Percentiles rank a stretch among this genome's conserved stretches.
Evolutionary conservation across 257 asterid species (phyloP).

Genomic region (Phtheirospermum japonicum): DNA sequence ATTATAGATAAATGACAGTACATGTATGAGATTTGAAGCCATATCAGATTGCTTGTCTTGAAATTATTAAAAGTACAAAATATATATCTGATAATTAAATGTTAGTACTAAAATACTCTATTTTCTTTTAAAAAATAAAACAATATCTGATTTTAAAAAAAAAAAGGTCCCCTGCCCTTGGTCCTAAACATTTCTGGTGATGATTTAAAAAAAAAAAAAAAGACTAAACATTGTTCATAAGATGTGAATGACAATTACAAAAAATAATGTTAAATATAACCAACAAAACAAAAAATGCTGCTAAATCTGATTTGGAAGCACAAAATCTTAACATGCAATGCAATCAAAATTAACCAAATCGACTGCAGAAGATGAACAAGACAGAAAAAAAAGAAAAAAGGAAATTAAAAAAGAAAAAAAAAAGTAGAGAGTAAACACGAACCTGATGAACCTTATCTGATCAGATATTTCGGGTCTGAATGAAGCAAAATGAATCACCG

Average conservation of each 20-base stretch:
- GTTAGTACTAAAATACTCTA: not conserved
- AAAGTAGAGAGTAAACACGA: slow-evolving; percentile 4
- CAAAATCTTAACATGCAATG: slow-evolving; percentile 24
- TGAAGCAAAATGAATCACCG: slow-evolving; percentile 37
- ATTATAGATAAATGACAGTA: not conserved
- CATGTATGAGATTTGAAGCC: not conserved
- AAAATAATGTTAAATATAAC: not conserved
- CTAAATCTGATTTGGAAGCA: not conserved
- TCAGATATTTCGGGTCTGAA: slow-evolving; percentile 35
- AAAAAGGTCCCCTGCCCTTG: not conserved
- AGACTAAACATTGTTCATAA: slow-evolving; percentile 12
- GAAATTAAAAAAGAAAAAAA: not conserved
- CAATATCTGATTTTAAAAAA: not conserved
- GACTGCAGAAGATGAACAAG: slow-evolving; percentile 10
- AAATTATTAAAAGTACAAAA: not conserved
- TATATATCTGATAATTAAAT: not conserved
- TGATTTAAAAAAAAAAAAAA: no score
- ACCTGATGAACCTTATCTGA: slow-evolving; percentile 35
- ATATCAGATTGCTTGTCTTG: slow-evolving; percentile 4
- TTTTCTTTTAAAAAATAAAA: not conserved
- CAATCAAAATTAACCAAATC: not conserved
- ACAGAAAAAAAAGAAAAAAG: not conserved
- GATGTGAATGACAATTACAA: not conserved
- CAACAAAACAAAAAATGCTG: not conserved
- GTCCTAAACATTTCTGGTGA: not conserved